Conservation (phyloP, 2,329 filamentous ascomycete species). For the Graphium sp. region DNA sequence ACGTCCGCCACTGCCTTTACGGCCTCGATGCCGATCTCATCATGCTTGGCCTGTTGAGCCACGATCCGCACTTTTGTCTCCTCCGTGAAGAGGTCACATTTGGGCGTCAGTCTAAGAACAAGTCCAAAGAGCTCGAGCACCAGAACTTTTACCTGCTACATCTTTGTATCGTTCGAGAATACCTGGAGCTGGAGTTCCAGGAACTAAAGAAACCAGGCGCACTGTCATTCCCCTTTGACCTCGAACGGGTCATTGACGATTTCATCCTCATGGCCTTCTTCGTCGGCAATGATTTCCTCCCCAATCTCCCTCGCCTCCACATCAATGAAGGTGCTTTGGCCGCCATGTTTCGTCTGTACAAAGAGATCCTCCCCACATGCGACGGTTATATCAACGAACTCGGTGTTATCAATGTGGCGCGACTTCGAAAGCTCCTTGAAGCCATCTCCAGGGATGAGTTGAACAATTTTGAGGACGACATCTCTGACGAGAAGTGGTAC, state of each 20-base stretch:
- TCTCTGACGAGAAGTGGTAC: constrained; percentile 81
- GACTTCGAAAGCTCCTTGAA: constrained; percentile 61
- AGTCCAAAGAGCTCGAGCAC: constrained; percentile 92
- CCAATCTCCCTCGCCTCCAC: constrained; percentile 87
- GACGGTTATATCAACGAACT: constrained; percentile 94
- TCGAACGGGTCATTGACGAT: constrained; percentile 95
- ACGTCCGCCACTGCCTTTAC: constrained; percentile 92
- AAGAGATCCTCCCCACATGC: constrained; percentile 69
- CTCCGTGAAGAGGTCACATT: constrained; percentile 97
- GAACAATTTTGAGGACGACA: constrained; percentile 83
- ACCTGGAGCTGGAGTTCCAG: constrained; percentile 92
- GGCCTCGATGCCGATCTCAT: constrained; percentile 95
- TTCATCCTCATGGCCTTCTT: constrained; percentile 99
- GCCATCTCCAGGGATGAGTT: constrained; percentile 81
- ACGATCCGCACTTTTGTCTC: constrained; percentile 95
- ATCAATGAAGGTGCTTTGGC: constrained; percentile 97
- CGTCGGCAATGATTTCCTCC: constrained; percentile 96
- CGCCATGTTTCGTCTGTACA: constrained; percentile 96
- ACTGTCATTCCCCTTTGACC: constrained; percentile 68
- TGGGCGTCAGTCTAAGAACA: constrained; percentile 69
- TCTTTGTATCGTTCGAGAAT: constrained; percentile 93
- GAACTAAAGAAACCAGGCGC: constrained; percentile 61
- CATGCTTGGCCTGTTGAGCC: constrained; percentile 92
- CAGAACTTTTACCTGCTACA: constrained; percentile 98
- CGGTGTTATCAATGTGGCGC: constrained; percentile 75